phyloP scores from a whole-genome alignment of 1,284 basidiomycete genomes.

The Entoloma clypeatum region DNA sequence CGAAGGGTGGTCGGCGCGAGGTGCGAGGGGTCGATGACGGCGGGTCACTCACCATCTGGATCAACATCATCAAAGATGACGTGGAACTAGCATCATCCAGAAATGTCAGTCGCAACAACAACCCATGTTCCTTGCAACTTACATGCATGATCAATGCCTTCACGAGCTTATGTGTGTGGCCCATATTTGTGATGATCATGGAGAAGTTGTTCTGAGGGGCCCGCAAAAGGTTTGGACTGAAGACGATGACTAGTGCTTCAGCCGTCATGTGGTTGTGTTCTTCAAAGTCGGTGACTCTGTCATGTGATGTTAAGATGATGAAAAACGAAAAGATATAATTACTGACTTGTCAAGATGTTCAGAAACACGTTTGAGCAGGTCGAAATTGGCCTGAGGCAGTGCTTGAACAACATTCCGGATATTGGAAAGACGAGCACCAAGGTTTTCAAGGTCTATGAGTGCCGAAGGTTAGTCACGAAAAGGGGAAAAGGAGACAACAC shows the following conservation, averaged over 20 bases:
- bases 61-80: slow-evolving; percentile 48
- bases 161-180: slow-evolving; percentile 67
- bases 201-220: slow-evolving; percentile 71
- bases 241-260: slow-evolving; percentile 77
- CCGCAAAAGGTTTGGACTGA: slow-evolving; percentile 73
- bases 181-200: slow-evolving; percentile 75
- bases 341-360: slow-evolving; percentile 79
- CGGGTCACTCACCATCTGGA: slow-evolving; percentile 39
- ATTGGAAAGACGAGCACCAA: slow-evolving; percentile 60
- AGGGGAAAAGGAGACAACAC: slow-evolving; percentile 22
- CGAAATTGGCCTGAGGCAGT: slow-evolving; percentile 69
- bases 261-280: slow-evolving; percentile 85
- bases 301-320: slow-evolving; percentile 10
- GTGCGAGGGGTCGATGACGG: too few species aligned
- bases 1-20: too few species aligned
- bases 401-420: slow-evolving; percentile 64
- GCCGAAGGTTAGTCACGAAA: slow-evolving; percentile 7
- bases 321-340: background rate
- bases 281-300: slow-evolving; percentile 78
- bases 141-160: slow-evolving; percentile 78
- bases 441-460: slow-evolving; percentile 55
- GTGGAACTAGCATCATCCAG: slow-evolving; percentile 36
- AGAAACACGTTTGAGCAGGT: slow-evolving; percentile 67
- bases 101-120: background rate
- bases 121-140: slow-evolving; percentile 26